phyloP scores from a whole-genome alignment of 345 rosid species.

The Combretum micranthum region DNA sequence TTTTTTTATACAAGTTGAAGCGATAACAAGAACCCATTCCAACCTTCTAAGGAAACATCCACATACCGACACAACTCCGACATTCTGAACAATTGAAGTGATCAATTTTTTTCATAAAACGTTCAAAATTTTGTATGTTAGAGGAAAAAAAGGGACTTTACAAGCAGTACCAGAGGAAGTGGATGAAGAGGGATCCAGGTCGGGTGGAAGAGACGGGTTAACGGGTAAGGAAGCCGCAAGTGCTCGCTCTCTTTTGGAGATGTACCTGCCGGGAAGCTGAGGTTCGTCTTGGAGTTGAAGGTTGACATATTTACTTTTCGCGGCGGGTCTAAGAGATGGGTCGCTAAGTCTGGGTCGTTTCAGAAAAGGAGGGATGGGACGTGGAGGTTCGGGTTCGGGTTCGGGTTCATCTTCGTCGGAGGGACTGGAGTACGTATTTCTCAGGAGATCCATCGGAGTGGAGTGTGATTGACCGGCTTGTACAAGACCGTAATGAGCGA shows the following conservation, averaged over 20 bases:
- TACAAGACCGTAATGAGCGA: no score
- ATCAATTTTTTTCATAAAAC: no score
- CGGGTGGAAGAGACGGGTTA: conserved; percentile 1
- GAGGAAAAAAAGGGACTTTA: no score
- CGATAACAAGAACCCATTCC: no score
- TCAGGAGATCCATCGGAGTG: conserved; percentile 44
- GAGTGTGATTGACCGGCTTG: neutral
- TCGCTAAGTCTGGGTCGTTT: conserved; percentile 21
- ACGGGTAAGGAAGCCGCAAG: conserved; percentile 16
- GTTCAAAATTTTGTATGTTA: no score
- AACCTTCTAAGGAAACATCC: no score
- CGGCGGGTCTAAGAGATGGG: conserved; percentile 11
- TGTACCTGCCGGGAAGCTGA: conserved; percentile 51
- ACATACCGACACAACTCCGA: no score
- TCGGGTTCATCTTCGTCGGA: conserved; percentile 38
- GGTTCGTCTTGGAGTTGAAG: conserved; percentile 23
- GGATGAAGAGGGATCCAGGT: conserved; percentile 6
- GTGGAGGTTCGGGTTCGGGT: neutral
- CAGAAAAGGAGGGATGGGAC: conserved; percentile 2
- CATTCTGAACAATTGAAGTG: no score
- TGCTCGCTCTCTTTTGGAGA: conserved; percentile 67
- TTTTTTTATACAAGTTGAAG: no score
- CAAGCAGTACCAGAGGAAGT: conserved; percentile 32
- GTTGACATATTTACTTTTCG: neutral
- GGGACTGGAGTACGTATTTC: conserved; percentile 35